Evolutionary conservation across 768 basidiomycete genomes (phyloP), one percentile per base, ranked within the genome.

Genomic region (Tricholoma bakamatsutake): DNA sequence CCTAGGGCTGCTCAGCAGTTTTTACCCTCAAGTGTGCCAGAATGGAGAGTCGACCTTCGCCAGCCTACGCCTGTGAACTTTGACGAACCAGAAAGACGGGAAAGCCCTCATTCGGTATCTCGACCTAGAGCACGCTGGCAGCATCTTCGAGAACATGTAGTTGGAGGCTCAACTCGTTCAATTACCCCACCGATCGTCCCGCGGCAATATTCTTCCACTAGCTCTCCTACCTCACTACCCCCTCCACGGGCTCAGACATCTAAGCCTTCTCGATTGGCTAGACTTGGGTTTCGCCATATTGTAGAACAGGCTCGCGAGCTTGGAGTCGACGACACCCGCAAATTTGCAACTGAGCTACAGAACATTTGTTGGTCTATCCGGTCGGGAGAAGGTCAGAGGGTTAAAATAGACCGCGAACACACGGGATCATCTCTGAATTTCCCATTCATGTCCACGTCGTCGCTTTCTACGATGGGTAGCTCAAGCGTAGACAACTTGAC

Each of bases 241-340:
- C 60, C 39, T 60, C 59, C 66, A 34, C 66, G 64, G 45, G 59
- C 66, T 5, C 72, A 70, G 50, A 71, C 80, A 0, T 77, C 80
- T 9, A 84, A 81, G 60, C 74, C 73, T 4, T 81, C 79, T 33
- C 73, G 79, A 12, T 65, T 85, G 30, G 74, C 75, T 5, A 75
- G 75, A 46, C 66, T 84, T 11, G 83, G 80, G 1, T 82, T 86
- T 59, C 76, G 76, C 47, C 83, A 88, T 21, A 80, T 86, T 11
- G 85, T 87, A 1, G 87, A 88, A 33, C 77, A 82, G 54, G 85
- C 73, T 3, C 77, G 77, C 27, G 83, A 81, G 53, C 71, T 74
- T 39, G 71, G 71, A 17, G 68, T 73, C 0, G 80, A 83, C 42
- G 79, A 83, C 48, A 67, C 69, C 13, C 74, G 73, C 12, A 76